Evolutionary conservation across 2,329 filamentous ascomycete species (phyloP), one percentile per base, ranked within the genome.

Genomic region (Penicillium sp.): DNA sequence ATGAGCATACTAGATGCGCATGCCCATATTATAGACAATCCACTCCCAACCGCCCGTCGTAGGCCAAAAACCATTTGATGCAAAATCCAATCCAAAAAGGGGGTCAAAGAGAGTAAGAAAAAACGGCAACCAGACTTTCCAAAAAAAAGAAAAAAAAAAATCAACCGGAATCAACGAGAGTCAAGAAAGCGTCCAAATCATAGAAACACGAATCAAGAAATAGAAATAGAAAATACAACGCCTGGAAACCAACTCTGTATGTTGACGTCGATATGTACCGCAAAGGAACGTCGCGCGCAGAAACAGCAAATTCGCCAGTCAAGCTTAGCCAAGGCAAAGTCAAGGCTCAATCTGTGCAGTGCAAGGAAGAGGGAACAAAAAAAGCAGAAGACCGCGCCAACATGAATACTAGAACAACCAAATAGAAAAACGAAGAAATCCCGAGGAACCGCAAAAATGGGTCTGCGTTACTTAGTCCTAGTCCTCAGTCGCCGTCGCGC

Each of bases 261-360:
- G 45, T 43, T 38, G 44, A 48, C 33, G 32, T 48, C 47, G 40
- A 48, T 52, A 52, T 55, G 48, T 55, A 53, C 50, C 41, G 33
- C 31, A 27, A 43, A 39, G 21, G 20, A 37, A 33, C 35, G 17
- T 19, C 39, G 21, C 23, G 33, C 37, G 37, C 42, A 46, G 40
- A 37, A 37, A 26, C 33, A 40, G 36, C 21, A 31, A 14, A n/a
- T n/a, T n/a, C n/a, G n/a, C n/a, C n/a, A n/a, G n/a, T n/a, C n/a
- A n/a, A n/a, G n/a, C n/a, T n/a, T n/a, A n/a, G n/a, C n/a, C n/a
- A 21, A 18, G 27, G 26, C 29, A 20, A 36, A 41, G 26, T n/a
- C n/a, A 43, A 39, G 38, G 32, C 28, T 38, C 39, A 47, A 49
- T 43, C 43, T 45, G 46, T 50, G 46, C 33, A 53, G 35, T 43